These are phyloP conservation scores for Fusarium algeriense DNA, from an alignment of 2,329 filamentous ascomycete species.

Conservation along the genomic window DNA sequence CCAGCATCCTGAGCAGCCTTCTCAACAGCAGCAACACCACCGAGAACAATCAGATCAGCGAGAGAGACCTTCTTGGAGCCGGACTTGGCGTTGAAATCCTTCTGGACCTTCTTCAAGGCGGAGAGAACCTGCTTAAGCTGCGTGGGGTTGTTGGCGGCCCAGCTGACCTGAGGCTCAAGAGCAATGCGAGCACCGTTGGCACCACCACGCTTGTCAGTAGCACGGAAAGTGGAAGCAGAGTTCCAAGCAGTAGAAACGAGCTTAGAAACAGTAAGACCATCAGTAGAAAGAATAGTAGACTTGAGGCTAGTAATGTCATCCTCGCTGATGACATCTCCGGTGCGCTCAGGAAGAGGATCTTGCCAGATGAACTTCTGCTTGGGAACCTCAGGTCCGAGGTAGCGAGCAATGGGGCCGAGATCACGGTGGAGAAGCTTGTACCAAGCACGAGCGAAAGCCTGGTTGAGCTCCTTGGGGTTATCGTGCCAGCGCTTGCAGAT, in stretches of 20 bases:
- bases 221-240: constrained; percentile 78
- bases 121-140: constrained; percentile 72
- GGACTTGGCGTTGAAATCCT: constrained; percentile 69
- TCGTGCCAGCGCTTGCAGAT: constrained; percentile 77
- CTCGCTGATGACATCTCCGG: constrained; percentile 71
- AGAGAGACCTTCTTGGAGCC: constrained; percentile 76
- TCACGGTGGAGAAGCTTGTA: constrained; percentile 88
- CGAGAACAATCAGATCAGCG: constrained; percentile 83
- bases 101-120: constrained; percentile 73
- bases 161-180: constrained; percentile 77
- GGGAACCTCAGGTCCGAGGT: constrained; percentile 80
- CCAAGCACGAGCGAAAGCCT: constrained; percentile 80
- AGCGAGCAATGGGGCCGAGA: constrained; percentile 77
- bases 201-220: constrained; percentile 83
- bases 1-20: constrained; percentile 70
- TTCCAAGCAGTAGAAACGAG: constrained; percentile 77
- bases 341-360: constrained; percentile 73
- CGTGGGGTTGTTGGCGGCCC: constrained; percentile 79
- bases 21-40: constrained; percentile 77
- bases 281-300: constrained; percentile 71
- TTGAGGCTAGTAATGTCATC: constrained; percentile 75
- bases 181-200: constrained; percentile 85
- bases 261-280: constrained; percentile 69
- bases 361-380: constrained; percentile 79
- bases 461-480: constrained; percentile 75